Conservation (phyloP, 306 rosid genomes). For the Quercus cerris region DNA sequence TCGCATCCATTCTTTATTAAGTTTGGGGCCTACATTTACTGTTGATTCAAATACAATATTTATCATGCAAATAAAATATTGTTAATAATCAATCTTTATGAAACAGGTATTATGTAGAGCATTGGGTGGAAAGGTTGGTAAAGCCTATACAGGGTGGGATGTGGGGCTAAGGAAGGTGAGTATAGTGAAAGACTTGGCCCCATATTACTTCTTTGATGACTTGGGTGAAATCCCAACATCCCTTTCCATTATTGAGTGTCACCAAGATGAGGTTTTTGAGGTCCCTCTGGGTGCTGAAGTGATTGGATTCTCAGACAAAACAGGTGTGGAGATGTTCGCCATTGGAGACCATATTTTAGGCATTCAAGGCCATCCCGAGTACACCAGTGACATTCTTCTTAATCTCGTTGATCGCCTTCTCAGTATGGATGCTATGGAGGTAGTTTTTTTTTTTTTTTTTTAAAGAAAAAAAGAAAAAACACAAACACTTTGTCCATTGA, state of each 20-base stretch:
- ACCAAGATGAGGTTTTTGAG: slow-evolving; percentile 70
- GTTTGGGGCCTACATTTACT: no score
- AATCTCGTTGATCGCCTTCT: slow-evolving; percentile 56
- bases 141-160: slow-evolving; percentile 61
- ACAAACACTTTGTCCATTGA: background rate
- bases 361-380: slow-evolving; percentile 78
- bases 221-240: slow-evolving; percentile 36
- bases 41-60: no score
- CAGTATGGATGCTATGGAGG: slow-evolving; percentile 44
- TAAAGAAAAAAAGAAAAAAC: background rate
- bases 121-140: slow-evolving; percentile 68
- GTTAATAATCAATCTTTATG: no score
- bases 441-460: background rate
- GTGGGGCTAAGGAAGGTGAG: slow-evolving; percentile 53
- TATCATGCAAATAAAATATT: no score
- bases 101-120: slow-evolving; percentile 65
- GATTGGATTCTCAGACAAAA: slow-evolving; percentile 58
- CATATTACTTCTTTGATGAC: slow-evolving; percentile 10
- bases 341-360: slow-evolving; percentile 57
- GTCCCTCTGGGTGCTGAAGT: slow-evolving; percentile 61
- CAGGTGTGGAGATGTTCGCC: slow-evolving; percentile 64
- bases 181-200: slow-evolving; percentile 31
- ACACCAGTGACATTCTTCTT: slow-evolving; percentile 49
- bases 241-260: slow-evolving; percentile 51
- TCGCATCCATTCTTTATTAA: no score